Base-by-base conservation (phyloP, 2,329 filamentous ascomycete genomes). In the Penicillium sp. region DNA sequence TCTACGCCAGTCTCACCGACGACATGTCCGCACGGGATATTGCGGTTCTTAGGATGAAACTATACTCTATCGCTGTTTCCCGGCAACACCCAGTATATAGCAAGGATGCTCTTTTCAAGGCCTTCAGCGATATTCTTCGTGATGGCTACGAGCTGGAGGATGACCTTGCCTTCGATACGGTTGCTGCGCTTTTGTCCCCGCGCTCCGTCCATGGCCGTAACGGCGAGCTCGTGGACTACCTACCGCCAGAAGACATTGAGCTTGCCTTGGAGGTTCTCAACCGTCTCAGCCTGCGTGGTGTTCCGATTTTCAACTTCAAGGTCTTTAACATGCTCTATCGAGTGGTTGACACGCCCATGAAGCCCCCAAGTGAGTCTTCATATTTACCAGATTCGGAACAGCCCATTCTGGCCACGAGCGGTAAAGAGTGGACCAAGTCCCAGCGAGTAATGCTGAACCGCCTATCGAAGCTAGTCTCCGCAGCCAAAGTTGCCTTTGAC, bases 241-340 rank as follows among this genome's bases (percentile, higher is more conserved):
- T 73, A 10, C 62, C 70, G 17, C 64, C 71, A 33, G 42, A 65
- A 45, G 71, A 76, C 64, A 68, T 76, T 57, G 72, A 77, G 61
- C 66, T 75, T 19, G 81, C 79, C 24, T 65, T 80, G 26, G 68
- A 73, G 40, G 73, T 83, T 50, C 64, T 84, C 30, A 76, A 81
- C 54, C 69, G 74, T 33, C 78, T 83, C 67, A 71, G 76, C 30
- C 69, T 79, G 37, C 76, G 75, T 47, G 81, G 80, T 5, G 69
- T 76, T 15, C 68, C 80, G 35, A 73, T 81, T 37, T 62, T 82
- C 3, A 76, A 74, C 30, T 73, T 81, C 59, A 80, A 84, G 28
- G 73, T 88, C 56, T 78, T 89, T 53, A 77, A 73, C 35, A 67
- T 75, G 56, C 70, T 81, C 44, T 78, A 83, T 9, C 71, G 76